These are phyloP conservation scores for Ceriops zippeliana DNA, from an alignment of 345 rosid species.

Conservation along the genomic window DNA sequence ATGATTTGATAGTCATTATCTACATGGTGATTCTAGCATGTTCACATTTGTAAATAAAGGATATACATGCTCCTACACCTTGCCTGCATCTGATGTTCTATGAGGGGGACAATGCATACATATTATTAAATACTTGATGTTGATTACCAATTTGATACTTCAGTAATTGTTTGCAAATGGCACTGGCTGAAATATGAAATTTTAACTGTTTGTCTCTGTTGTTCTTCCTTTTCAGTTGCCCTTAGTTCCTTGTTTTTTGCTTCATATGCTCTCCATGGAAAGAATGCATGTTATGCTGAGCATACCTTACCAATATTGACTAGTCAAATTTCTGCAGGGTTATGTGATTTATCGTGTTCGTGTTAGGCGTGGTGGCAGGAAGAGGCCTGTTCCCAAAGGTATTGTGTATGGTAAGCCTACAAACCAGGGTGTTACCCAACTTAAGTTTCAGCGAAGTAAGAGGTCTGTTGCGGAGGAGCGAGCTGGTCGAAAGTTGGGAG, in stretches of 20 bases:
- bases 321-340: conserved; percentile 43
- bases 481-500: conserved; percentile 87
- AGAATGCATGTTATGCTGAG: background rate
- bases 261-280: background rate
- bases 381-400: conserved; percentile 98
- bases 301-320: background rate
- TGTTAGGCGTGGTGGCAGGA: conserved; percentile 91
- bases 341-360: conserved; percentile 80
- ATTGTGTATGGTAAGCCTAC: conserved; percentile 83
- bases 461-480: conserved; percentile 98
- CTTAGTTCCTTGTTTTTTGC: background rate
- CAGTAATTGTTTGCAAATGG: too few species aligned
- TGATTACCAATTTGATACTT: too few species aligned
- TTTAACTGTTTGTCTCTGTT: too few species aligned
- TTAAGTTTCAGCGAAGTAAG: conserved; percentile 96
- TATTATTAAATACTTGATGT: too few species aligned
- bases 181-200: too few species aligned
- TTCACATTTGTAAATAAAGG: too few species aligned
- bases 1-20: too few species aligned
- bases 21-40: too few species aligned
- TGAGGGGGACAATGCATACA: too few species aligned
- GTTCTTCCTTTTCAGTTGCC: too few species aligned
- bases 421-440: conserved; percentile 94
- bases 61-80: too few species aligned
- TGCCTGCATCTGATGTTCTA: too few species aligned